A percentile compares a stretch with the other conserved stretches of the same genome.
phyloP scores from a whole-genome alignment of 495 filamentous ascomycete genomes.

The Neurospora sp. region DNA sequence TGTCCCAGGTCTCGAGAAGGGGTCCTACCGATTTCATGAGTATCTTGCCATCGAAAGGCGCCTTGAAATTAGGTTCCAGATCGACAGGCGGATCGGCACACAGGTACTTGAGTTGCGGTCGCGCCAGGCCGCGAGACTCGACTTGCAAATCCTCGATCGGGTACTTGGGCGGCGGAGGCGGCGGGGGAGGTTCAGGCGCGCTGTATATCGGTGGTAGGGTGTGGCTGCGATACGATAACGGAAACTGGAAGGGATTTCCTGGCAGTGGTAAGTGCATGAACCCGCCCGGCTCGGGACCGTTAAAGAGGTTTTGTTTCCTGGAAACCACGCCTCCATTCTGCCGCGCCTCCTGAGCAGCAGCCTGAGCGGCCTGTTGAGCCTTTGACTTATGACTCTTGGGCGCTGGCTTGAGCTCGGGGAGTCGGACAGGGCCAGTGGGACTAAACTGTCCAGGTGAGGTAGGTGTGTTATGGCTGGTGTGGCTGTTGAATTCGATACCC shows the following conservation, averaged over 20 bases:
- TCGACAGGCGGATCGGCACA: constrained; percentile 46
- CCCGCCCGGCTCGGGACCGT: constrained; percentile 23
- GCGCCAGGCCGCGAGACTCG: constrained; percentile 44
- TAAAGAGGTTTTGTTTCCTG: constrained; percentile 29
- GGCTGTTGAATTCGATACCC: constrained; percentile 5
- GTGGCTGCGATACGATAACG: constrained; percentile 28
- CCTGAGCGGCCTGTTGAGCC: constrained; percentile 22
- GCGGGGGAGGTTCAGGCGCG: constrained; percentile 45
- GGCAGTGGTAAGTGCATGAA: constrained; percentile 27
- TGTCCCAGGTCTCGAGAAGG: constrained; percentile 87
- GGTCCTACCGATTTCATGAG: constrained; percentile 69
- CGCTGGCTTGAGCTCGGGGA: constrained; percentile 73
- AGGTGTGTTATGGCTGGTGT: constrained; percentile 1
- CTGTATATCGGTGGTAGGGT: constrained; percentile 17
- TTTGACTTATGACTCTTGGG: constrained; percentile 69
- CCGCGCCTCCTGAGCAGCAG: constrained; percentile 4
- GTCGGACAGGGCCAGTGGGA: constrained; percentile 34
- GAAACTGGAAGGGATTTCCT: constrained; percentile 34
- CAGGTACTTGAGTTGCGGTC: constrained; percentile 71
- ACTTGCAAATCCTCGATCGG: constrained; percentile 91
- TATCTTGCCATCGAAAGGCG: constrained; percentile 43
- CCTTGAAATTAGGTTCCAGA: constrained; percentile 1
- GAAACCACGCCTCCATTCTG: constrained; percentile 22
- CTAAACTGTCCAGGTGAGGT: constrained; percentile 21
- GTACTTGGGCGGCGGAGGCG: constrained; percentile 78